Evolutionary conservation across 768 basidiomycete species (phyloP), one percentile per base, ranked within the genome.

Genomic region (Podaxis sp.): DNA sequence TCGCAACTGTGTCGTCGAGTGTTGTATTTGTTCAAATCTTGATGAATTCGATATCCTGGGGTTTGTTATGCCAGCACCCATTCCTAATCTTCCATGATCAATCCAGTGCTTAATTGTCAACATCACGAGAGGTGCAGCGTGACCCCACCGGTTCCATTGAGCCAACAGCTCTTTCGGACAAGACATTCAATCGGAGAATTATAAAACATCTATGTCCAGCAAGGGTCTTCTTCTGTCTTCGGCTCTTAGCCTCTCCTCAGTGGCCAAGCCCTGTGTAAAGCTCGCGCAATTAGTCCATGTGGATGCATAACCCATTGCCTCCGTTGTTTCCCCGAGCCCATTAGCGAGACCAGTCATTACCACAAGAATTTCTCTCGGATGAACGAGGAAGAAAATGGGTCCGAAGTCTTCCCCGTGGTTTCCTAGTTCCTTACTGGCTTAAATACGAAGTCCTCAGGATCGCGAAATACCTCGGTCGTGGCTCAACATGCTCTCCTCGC

Each of bases 381-480:
- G 48, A 62, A 57, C 57, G 58, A 54, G 52, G 47, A 21, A 13
- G 13, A 57, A 25, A 40, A 32, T 52, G 38, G 27, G 52, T 32
- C 40, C 59, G 50, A 57, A 16, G 28, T 56, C 25, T 37, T 46
- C 44, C 58, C 72, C 72, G 71, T 55, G 61, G 50, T 70, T 73
- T 70, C 57, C 64, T 71, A 71, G 71, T 47, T 38, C 32, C 42
- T 52, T 57, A 21, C 11, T 37, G 9, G 57, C 59, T 50, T 58
- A 55, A 27, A 52, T 50, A 51, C 13, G 14, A 1, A 28, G 23
- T 16, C 32, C 40, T 53, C 13, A 28, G 35, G 18, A 23, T 50
- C 59, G 46, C 51, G 52, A 46, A 55, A 38, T 54, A 52, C 35
- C 3, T 55, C 53, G 42, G 59, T 32, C 27, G 16, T 27, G 25